Conservation (phyloP, 1,284 basidiomycete genomes). For the Prillingera fragicola region DNA sequence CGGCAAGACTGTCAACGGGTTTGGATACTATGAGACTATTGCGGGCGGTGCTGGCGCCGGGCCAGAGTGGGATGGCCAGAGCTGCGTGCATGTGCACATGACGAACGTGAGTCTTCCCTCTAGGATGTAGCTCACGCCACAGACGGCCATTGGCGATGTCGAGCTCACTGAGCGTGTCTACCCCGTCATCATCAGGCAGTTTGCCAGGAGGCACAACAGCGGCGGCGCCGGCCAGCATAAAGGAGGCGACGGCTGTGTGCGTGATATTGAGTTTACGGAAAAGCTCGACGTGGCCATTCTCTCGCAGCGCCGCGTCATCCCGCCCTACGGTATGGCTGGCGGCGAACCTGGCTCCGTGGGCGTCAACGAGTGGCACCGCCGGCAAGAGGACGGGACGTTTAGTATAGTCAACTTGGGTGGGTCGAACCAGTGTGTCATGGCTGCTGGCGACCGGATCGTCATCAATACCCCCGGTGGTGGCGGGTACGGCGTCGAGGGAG, state of each 20-base stretch:
- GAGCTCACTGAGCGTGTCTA: slow-evolving; percentile 52
- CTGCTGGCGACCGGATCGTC: slow-evolving; percentile 69
- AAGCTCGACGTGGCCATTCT: slow-evolving; percentile 78
- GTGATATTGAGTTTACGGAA: slow-evolving; percentile 80
- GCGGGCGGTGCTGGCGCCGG: slow-evolving; percentile 94
- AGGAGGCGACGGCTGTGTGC: slow-evolving; percentile 82
- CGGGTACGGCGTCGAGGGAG: slow-evolving; percentile 52
- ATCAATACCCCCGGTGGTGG: slow-evolving; percentile 91
- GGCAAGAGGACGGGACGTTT: slow-evolving; percentile 3
- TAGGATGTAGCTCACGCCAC: neutral
- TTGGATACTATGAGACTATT: slow-evolving; percentile 96
- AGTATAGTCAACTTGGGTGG: slow-evolving; percentile 75
- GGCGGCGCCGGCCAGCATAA: slow-evolving; percentile 71
- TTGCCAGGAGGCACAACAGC: slow-evolving; percentile 67
- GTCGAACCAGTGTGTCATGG: slow-evolving; percentile 81
- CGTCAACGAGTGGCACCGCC: slow-evolving; percentile 69
- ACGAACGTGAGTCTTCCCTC: slow-evolving; percentile 25
- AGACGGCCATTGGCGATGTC: slow-evolving; percentile 37
- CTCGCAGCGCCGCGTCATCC: slow-evolving; percentile 69
- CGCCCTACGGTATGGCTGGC: slow-evolving; percentile 85
- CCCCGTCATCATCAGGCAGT: slow-evolving; percentile 77
- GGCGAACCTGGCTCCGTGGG: slow-evolving; percentile 72
- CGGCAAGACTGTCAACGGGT: slow-evolving; percentile 60
- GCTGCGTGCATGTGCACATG: slow-evolving; percentile 38
- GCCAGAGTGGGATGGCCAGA: slow-evolving; percentile 72